Evolutionary conservation across 352 stramenopile genomes (phyloP).

Genomic region (Phytophthora uliginosa): DNA sequence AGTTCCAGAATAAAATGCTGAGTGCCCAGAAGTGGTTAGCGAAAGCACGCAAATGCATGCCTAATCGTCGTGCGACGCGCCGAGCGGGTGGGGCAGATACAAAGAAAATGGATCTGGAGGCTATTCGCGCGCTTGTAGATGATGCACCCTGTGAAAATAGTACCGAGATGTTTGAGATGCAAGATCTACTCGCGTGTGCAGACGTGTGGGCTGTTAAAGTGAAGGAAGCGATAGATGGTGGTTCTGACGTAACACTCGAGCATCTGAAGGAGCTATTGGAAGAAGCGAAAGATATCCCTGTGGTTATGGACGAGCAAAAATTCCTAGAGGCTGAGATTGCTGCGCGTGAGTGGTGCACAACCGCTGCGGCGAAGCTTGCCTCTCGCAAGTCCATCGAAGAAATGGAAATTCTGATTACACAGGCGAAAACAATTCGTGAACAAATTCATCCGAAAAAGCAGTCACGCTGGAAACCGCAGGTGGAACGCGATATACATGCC

Average conservation of each 20-base stretch:
- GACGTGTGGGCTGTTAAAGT: slow-evolving; percentile 88
- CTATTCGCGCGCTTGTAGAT: slow-evolving; percentile 86
- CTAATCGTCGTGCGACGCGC: slow-evolving; percentile 74
- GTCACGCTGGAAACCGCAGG: slow-evolving; percentile 84
- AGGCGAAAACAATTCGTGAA: slow-evolving; percentile 81
- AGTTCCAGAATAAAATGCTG: slow-evolving; percentile 89
- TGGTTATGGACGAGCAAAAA: slow-evolving; percentile 90
- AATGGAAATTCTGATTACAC: slow-evolving; percentile 62
- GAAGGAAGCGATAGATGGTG: slow-evolving; percentile 79
- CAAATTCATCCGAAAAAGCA: slow-evolving; percentile 82
- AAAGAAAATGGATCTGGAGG: slow-evolving; percentile 87
- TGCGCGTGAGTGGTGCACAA: slow-evolving; percentile 82
- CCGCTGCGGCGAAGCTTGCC: slow-evolving; percentile 61
- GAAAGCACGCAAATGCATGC: slow-evolving; percentile 90
- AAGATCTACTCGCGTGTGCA: slow-evolving; percentile 89
- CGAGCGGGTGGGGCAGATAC: slow-evolving; percentile 56
- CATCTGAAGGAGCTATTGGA: slow-evolving; percentile 83
- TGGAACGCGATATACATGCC: slow-evolving; percentile 83
- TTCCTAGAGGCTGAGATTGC: slow-evolving; percentile 83
- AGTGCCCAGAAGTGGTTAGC: slow-evolving; percentile 87
- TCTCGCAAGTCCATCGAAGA: slow-evolving; percentile 72
- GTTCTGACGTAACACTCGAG: slow-evolving; percentile 71
- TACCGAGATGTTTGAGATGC: slow-evolving; percentile 91
- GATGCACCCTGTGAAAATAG: slow-evolving; percentile 89
- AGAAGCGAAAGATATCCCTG: slow-evolving; percentile 87